Evolutionary conservation across 1,139 yeast species (phyloP).

Genomic region (Geotrichum reessii): DNA sequence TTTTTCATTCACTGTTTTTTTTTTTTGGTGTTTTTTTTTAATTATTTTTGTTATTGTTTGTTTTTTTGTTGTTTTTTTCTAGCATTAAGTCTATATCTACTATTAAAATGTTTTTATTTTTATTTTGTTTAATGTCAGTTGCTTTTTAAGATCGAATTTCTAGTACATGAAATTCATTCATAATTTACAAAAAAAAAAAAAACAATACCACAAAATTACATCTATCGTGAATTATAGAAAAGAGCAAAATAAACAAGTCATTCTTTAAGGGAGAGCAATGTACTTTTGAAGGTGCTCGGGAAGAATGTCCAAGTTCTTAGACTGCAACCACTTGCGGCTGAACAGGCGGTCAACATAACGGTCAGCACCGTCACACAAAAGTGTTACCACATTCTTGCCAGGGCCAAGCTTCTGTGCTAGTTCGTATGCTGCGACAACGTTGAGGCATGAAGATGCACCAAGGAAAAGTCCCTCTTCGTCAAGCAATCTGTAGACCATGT

Average conservation of each 20-base stretch:
- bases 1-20: neutral
- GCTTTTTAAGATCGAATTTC: neutral
- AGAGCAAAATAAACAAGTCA: neutral
- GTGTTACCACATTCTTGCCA: constrained; percentile 75
- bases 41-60: neutral
- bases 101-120: neutral
- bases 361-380: constrained; percentile 83
- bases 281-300: constrained; percentile 71
- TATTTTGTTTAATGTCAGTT: neutral
- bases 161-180: neutral
- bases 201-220: too few species aligned
- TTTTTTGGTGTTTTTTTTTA: neutral
- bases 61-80: too few species aligned
- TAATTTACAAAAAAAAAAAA: neutral
- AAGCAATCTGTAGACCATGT: constrained; percentile 72
- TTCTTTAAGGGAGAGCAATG: constrained; percentile 37
- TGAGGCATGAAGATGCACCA: constrained; percentile 84
- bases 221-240: neutral
- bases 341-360: constrained; percentile 78
- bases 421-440: constrained; percentile 74
- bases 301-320: constrained; percentile 59
- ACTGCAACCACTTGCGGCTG: constrained; percentile 67
- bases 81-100: neutral
- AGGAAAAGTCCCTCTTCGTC: constrained; percentile 86
- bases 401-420: constrained; percentile 74